Percentiles rank a stretch among this genome's conserved stretches.
Conservation (phyloP, 768 basidiomycete species). For the Xanthoconium purpureum region DNA sequence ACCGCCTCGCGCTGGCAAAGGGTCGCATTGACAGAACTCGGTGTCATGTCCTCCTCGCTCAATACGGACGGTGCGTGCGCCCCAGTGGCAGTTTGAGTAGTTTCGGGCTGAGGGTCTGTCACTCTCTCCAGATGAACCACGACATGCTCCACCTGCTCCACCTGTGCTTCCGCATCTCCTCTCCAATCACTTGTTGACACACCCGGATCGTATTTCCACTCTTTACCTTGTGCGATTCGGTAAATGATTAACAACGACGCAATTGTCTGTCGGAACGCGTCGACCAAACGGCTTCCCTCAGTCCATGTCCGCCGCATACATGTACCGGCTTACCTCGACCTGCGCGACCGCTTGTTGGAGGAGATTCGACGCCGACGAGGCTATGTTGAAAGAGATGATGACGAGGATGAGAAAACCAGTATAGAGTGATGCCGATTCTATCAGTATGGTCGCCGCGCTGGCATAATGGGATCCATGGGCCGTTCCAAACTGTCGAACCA, state of each 20-base stretch:
- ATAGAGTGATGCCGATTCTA: slow-evolving; percentile 23
- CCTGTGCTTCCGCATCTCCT: slow-evolving; percentile 1
- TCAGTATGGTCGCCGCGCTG: slow-evolving; percentile 8
- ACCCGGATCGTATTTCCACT: slow-evolving; percentile 2
- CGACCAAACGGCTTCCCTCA: not conserved
- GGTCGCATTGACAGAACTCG: not conserved
- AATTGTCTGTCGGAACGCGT: slow-evolving; percentile 8
- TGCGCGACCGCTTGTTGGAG: slow-evolving; percentile 21
- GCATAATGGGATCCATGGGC: slow-evolving; percentile 14
- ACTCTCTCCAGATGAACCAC: not conserved
- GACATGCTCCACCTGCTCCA: not conserved
- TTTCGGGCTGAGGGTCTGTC: not conserved
- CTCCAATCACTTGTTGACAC: slow-evolving; percentile 18
- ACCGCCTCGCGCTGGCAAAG: not conserved
- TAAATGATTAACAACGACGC: slow-evolving; percentile 19
- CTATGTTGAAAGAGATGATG: slow-evolving; percentile 7
- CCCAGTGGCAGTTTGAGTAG: not conserved
- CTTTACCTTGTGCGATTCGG: slow-evolving; percentile 18
- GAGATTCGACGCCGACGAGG: not conserved
- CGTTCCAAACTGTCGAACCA: slow-evolving; percentile 9
- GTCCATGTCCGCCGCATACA: not conserved
- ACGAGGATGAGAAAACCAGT: slow-evolving; percentile 13
- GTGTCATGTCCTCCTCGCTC: slow-evolving; percentile 2
- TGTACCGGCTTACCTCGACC: slow-evolving; percentile 10
- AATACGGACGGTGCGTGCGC: not conserved